A percentile compares a stretch with the other conserved stretches of the same genome.
These are phyloP conservation scores for Sclerotinia borealis DNA, from an alignment of 2,329 filamentous ascomycete genomes.

Conservation along the genomic window DNA sequence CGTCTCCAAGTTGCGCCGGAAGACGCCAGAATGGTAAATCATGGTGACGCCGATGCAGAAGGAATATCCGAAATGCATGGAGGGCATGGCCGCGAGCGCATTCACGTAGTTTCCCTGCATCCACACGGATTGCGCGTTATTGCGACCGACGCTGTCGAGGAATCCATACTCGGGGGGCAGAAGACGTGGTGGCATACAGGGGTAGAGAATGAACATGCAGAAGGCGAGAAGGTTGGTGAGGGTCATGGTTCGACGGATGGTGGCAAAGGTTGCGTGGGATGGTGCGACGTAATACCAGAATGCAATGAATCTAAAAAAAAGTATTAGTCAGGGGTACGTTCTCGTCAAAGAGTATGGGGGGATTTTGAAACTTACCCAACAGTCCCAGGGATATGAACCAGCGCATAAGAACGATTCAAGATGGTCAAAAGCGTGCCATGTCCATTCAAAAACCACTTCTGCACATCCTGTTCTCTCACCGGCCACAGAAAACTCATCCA, in stretches of 20 bases:
- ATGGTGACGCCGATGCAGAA: conserved; percentile 48
- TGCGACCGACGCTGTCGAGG: conserved; percentile 44
- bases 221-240: conserved; percentile 49
- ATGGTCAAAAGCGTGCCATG: conserved; percentile 48
- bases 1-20: conserved; percentile 33
- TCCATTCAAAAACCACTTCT: conserved; percentile 50
- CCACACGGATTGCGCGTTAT: conserved; percentile 45
- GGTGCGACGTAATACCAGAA: conserved; percentile 58
- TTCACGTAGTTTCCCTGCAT: conserved; percentile 46
- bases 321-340: not conserved
- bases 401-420: conserved; percentile 52
- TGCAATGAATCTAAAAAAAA: conserved; percentile 47
- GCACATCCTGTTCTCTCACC: conserved; percentile 45
- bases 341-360: not conserved
- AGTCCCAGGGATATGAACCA: conserved; percentile 55
- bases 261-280: conserved; percentile 40
- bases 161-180: conserved; percentile 45
- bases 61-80: conserved; percentile 49
- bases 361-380: conserved; percentile 41
- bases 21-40: conserved; percentile 47
- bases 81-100: conserved; percentile 45
- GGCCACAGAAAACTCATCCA: conserved; percentile 47
- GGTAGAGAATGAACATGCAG: conserved; percentile 45
- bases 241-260: conserved; percentile 43
- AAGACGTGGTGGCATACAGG: conserved; percentile 47